Conservation (phyloP, 345 rosid species). For the Litchi chinensis region DNA sequence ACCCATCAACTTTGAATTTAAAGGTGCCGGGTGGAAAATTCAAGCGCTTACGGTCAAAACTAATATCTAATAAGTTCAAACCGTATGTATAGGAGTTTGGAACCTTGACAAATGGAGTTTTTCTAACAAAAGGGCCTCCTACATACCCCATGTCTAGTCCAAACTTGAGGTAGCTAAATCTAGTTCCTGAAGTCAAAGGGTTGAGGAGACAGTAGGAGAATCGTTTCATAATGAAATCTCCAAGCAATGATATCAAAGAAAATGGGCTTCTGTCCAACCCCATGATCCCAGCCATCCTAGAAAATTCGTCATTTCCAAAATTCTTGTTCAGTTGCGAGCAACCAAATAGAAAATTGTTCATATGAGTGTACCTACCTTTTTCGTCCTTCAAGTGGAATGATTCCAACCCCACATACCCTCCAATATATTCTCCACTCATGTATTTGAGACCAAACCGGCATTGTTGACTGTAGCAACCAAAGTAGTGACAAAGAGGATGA, state of each 20-base stretch:
- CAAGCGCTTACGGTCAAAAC: background rate
- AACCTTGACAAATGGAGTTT: background rate
- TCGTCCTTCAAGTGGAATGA: background rate
- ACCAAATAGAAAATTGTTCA: background rate
- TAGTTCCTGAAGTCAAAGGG: background rate
- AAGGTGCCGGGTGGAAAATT: slow-evolving; percentile 1
- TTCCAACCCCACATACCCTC: background rate
- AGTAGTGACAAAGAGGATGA: background rate
- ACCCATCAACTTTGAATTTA: background rate
- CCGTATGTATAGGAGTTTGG: background rate
- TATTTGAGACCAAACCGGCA: background rate
- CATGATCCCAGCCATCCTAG: background rate
- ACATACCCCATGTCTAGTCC: slow-evolving; percentile 1
- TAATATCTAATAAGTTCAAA: background rate
- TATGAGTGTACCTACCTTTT: background rate
- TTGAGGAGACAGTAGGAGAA: slow-evolving; percentile 8
- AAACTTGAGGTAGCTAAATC: background rate
- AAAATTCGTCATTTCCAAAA: background rate
- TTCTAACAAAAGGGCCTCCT: background rate
- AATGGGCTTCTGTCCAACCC: background rate
- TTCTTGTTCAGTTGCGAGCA: background rate
- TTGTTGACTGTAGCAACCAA: background rate
- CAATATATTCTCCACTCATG: background rate
- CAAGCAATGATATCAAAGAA: background rate
- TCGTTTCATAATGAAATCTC: background rate